Percentiles rank a stretch among this genome's conserved stretches.
These are phyloP conservation scores for Diospyros lotus DNA, from an alignment of 148 eudicot species.

Conservation along the genomic window DNA sequence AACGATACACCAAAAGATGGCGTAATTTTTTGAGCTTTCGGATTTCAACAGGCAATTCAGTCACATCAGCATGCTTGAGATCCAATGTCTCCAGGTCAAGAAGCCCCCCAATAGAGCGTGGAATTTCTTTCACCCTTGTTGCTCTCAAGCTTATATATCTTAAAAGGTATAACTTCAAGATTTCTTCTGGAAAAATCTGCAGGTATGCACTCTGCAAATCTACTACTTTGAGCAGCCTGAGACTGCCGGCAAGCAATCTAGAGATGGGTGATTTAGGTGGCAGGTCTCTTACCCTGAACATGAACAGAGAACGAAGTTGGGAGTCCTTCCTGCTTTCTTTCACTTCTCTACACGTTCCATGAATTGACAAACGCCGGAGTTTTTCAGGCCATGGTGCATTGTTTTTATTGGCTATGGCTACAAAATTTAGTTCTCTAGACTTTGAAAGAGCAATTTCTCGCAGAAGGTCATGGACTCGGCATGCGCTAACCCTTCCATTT, in stretches of 20 bases:
- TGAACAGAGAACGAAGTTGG: not conserved
- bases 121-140: constrained; percentile 6
- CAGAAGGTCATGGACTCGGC: constrained; percentile 2
- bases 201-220: not conserved
- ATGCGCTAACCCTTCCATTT: not conserved
- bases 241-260: not conserved
- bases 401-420: not conserved
- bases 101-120: constrained; percentile 11
- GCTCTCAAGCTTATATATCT: constrained; percentile 13
- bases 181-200: constrained; percentile 4
- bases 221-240: constrained; percentile 11
- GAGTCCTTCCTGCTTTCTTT: not conserved
- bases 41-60: constrained; percentile 16
- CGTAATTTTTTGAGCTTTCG: constrained; percentile 3
- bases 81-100: constrained; percentile 15
- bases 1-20: no score
- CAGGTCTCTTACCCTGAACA: not conserved
- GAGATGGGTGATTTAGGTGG: not conserved
- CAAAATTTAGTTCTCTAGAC: constrained; percentile 3
- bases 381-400: not conserved
- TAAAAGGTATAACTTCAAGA: constrained; percentile 9
- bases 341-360: no score
- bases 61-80: constrained; percentile 2
- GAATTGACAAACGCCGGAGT: constrained; percentile 9
- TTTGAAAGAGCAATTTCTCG: not conserved